Base-by-base conservation (phyloP, 192 early-diverging fungal species). In the Linnemannia elongata region DNA sequence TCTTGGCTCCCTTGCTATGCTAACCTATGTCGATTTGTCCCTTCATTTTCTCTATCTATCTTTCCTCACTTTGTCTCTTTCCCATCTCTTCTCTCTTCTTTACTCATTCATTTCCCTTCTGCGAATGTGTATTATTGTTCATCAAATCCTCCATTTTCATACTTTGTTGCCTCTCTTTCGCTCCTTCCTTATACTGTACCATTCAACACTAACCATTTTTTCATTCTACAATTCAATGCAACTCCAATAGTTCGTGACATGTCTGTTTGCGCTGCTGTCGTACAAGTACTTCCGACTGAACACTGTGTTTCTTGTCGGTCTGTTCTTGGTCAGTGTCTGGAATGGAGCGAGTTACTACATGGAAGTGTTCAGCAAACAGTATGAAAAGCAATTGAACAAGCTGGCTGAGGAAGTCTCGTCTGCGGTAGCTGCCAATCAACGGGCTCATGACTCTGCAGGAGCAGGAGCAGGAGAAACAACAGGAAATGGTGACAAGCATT, bases 341-440 rank as follows among this genome's bases (percentile, higher is more conserved):
- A 95, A 95, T 68, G 94, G 94, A 5, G 93, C 93, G 6, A 88
- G 89, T 55, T 95, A 94, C 60, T 95, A 95, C 87, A 93, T 95
- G 85, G 94, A 95, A 49, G 93, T 95, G 1, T 95, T 95, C 78
- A 90, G 89, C 54, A 88, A 89, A 63, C 86, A 91, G 49, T 95
- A 95, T 60, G 85, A 87, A 69, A 74, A 74, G 47, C 85, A 87
- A 24, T 63, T 87, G 60, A 77, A 33, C 33, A 87, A 78, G 66
- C 54, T 87, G 49, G 85, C 85, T 1, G 79, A 54, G 8, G 79
- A 87, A 30, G 80, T 87, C 3, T 74, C 80, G 3, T 74, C 74
- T 27, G 85, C 85, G 9, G 80, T 81, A 38, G 76, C 76, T 6
- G 85, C 85, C 1, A 87, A 78, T 24, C 85, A 87, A 27, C 27